Evolutionary conservation across 176 grass and related monocot genomes (phyloP).

Genomic region (Zoysia pacifica): DNA sequence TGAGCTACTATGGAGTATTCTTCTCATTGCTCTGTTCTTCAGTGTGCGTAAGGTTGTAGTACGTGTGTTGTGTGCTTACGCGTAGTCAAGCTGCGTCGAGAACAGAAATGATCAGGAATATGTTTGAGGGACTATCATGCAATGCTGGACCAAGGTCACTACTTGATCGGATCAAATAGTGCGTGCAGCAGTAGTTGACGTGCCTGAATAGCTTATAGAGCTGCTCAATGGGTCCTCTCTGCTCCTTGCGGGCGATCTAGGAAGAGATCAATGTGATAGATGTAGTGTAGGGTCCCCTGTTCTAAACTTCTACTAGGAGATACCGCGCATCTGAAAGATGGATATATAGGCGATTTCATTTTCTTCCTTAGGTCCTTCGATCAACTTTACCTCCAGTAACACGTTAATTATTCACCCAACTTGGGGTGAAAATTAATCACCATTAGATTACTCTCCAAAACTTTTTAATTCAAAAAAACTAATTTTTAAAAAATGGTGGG

Average conservation of each 20-base stretch:
- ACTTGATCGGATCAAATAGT: conserved; percentile 6
- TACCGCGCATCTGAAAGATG: conserved; percentile 14
- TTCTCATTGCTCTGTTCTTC: not conserved
- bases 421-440: too few species aligned
- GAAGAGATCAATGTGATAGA: not conserved
- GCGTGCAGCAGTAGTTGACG: not conserved
- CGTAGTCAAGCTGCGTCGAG: not conserved
- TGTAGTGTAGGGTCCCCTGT: not conserved
- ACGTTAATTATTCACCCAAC: not conserved
- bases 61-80: not conserved
- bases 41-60: not conserved
- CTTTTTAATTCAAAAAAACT: too few species aligned
- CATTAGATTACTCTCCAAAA: too few species aligned
- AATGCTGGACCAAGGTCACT: conserved; percentile 14
- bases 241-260: not conserved
- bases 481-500: too few species aligned
- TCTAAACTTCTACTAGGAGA: not conserved
- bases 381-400: too few species aligned
- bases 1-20: not conserved
- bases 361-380: not conserved
- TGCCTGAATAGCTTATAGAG: not conserved
- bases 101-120: not conserved
- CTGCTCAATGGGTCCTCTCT: not conserved
- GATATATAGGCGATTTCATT: not conserved
- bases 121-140: not conserved